Evolutionary conservation across 192 early-diverging fungal species (phyloP), one percentile per base, ranked within the genome.

Genomic region (Linderina pennispora): DNA sequence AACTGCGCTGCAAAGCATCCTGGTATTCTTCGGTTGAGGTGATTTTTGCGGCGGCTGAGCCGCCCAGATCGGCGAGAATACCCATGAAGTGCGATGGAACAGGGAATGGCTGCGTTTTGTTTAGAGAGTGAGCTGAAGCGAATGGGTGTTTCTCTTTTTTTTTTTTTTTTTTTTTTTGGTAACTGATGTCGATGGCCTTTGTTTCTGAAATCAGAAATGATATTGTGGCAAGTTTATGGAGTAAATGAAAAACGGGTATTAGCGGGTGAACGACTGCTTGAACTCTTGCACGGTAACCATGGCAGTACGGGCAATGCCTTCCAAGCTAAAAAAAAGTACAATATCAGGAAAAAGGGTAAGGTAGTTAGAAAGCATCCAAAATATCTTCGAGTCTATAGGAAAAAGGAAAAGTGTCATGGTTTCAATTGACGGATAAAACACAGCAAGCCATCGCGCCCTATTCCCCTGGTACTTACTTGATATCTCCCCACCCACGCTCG

Each of bases 401-500:
- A n/a, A n/a, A n/a, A n/a, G n/a, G n/a, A 39, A 23, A 48, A n/a
- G 35, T 6, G 39, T 40, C 2, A 8, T 3, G 32, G 23, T n/a
- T 23, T 20, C 24, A n/a, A n/a, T n/a, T 19, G 11, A 26, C 10
- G 37, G 11, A 40, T 8, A 14, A 18, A 40, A 17, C 5, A 40
- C 6, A 40, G 16, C 38, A 5, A 20, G 14, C 4, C 38, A 40
- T 7, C 5, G 21, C 38, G 16, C n/a, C 17, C 5, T 22, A 13
- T 8, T 32, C 16, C 22, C 8, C 20, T 15, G 4, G 26, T 42
- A 61, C 62, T 25, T 58, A 62, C 67, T 63, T 74, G 14, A 73
- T 54, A 39, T 77, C 71, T 37, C 74, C 68, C 69, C 74, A 75
- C 14, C 77, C 75, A 15, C 83, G 79, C 45, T 81, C 79, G 13